Conservation (phyloP, 2,329 filamentous ascomycete species). For the Lasiodiplodia citricola region DNA sequence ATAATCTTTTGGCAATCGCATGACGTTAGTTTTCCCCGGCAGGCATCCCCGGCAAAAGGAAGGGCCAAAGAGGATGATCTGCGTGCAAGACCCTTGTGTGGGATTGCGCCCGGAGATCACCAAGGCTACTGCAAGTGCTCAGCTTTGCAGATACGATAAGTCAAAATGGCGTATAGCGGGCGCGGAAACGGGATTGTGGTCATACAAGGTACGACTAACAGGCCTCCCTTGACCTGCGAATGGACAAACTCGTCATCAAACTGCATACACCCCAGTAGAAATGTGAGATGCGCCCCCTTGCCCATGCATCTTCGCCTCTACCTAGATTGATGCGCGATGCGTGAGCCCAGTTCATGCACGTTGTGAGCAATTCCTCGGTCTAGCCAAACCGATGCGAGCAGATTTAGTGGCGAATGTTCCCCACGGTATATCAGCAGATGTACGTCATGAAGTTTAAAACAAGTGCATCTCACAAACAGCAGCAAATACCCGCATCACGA, state of each 20-base stretch:
- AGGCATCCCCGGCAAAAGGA: neutral
- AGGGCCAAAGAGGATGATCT: neutral
- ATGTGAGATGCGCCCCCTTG: neutral
- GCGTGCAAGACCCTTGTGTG: neutral
- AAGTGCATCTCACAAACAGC: too few species aligned
- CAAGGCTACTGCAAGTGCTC: neutral
- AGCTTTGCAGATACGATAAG: neutral
- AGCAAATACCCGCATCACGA: too few species aligned
- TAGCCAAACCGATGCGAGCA: too few species aligned
- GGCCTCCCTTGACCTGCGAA: neutral
- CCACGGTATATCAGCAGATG: too few species aligned
- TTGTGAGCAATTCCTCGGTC: too few species aligned
- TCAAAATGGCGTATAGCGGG: neutral
- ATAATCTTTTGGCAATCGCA: too few species aligned
- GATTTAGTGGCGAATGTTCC: too few species aligned
- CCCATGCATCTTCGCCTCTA: neutral
- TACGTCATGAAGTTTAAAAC: too few species aligned
- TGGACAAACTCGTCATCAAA: neutral
- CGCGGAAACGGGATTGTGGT: neutral
- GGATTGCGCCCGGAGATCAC: neutral
- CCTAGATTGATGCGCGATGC: neutral
- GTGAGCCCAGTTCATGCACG: neutral
- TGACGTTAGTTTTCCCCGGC: too few species aligned
- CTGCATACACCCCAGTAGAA: neutral
- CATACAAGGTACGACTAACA: neutral